Conservation (phyloP, 2,329 filamentous ascomycete species). For the Diaporthe citriasiana region DNA sequence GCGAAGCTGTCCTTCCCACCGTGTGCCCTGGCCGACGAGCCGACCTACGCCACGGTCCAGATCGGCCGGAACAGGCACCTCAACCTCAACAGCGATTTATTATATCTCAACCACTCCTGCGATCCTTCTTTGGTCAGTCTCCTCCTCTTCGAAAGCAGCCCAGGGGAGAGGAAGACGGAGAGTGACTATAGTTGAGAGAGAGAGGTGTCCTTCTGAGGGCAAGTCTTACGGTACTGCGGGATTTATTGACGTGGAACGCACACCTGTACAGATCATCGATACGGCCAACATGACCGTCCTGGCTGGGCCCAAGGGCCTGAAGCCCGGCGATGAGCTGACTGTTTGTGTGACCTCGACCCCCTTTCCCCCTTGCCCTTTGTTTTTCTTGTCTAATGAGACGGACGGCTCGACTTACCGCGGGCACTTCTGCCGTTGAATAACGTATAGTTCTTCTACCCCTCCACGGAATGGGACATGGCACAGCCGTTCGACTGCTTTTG, state of each 20-base stretch:
- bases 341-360: slow-evolving; percentile 50
- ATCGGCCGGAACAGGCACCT: slow-evolving; percentile 68
- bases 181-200: neutral
- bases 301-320: slow-evolving; percentile 69
- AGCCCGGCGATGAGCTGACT: slow-evolving; percentile 70
- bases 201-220: neutral
- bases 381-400: no score
- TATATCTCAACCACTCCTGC: slow-evolving; percentile 79
- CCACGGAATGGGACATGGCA: slow-evolving; percentile 81
- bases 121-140: slow-evolving; percentile 72
- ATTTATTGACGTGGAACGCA: neutral
- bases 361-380: neutral
- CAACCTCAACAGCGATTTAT: slow-evolving; percentile 74
- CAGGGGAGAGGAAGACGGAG: neutral
- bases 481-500: slow-evolving; percentile 79
- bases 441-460: slow-evolving; percentile 78
- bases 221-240: neutral
- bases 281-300: slow-evolving; percentile 69
- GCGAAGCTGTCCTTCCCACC: slow-evolving; percentile 77
- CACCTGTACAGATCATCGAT: slow-evolving; percentile 68
- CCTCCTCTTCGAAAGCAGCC: neutral
- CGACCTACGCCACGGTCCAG: slow-evolving; percentile 77
- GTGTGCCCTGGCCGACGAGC: slow-evolving; percentile 66
- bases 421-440: neutral
- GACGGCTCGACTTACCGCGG: neutral